phyloP scores from a whole-genome alignment of 495 filamentous ascomycete species.

The Penicillium ucsense region DNA sequence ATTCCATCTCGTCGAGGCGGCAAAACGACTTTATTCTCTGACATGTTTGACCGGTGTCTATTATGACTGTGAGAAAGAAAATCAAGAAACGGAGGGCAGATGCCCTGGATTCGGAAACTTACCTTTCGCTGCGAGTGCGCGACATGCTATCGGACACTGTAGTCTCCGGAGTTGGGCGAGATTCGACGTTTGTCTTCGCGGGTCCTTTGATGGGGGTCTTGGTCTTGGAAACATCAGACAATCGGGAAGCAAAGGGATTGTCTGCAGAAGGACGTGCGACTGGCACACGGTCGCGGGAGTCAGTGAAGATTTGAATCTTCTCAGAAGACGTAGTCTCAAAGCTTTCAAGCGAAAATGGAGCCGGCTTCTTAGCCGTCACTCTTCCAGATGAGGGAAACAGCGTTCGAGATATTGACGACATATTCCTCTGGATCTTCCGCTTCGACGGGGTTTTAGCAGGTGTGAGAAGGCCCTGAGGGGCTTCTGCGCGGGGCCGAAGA shows the following conservation, averaged over 20 bases:
- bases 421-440: constrained; percentile 47
- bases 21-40: constrained; percentile 1
- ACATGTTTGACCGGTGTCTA: constrained; percentile 11
- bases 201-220: not conserved
- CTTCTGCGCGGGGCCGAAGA: constrained; percentile 14
- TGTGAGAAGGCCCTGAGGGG: constrained; percentile 60
- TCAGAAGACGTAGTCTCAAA: constrained; percentile 21
- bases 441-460: constrained; percentile 76
- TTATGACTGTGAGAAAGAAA: too few species aligned
- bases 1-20: constrained; percentile 29
- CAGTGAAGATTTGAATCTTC: constrained; percentile 73
- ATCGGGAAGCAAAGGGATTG: constrained; percentile 55
- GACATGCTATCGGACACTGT: too few species aligned
- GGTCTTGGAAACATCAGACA: constrained; percentile 9
- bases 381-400: constrained; percentile 54
- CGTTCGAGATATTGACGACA: constrained; percentile 59
- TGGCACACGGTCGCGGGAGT: constrained; percentile 78
- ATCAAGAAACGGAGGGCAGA: too few species aligned
- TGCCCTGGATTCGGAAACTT: too few species aligned
- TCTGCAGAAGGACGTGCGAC: constrained; percentile 51
- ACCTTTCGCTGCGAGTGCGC: too few species aligned
- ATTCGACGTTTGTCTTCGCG: too few species aligned
- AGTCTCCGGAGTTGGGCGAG: too few species aligned
- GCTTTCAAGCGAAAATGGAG: constrained; percentile 59
- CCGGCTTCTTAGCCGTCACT: constrained; percentile 37